These are phyloP conservation scores for Saksenaea vasiformis DNA, from an alignment of 371 early-diverging fungal genomes.

Conservation along the genomic window DNA sequence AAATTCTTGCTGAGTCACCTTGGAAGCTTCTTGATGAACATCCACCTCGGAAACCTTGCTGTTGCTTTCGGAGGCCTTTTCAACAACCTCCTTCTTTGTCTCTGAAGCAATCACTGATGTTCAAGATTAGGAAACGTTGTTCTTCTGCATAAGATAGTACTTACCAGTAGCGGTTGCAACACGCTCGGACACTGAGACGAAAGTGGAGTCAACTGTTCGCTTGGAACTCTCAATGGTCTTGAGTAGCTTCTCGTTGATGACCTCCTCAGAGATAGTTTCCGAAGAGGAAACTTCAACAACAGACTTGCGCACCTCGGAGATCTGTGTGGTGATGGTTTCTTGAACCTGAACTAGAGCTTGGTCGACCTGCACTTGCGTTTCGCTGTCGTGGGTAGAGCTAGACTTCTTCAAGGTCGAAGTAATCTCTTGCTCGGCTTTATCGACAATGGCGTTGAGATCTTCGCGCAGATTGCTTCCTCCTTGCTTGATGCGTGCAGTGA, in stretches of 20 bases:
- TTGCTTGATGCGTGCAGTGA: conserved; percentile 16
- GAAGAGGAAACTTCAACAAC: conserved; percentile 16
- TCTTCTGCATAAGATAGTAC: not conserved
- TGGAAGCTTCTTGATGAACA: not conserved
- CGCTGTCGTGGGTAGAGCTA: conserved; percentile 20
- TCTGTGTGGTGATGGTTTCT: conserved; percentile 27
- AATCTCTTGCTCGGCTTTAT: conserved; percentile 16
- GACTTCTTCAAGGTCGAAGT: conserved; percentile 22
- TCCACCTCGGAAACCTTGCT: not conserved
- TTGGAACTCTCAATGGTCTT: conserved; percentile 19
- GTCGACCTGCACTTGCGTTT: conserved; percentile 25
- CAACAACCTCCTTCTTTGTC: not conserved
- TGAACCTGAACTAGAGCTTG: conserved; percentile 21
- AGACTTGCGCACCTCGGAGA: conserved; percentile 21
- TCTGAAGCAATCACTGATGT: not conserved
- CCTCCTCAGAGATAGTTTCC: conserved; percentile 11
- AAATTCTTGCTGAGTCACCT: no score
- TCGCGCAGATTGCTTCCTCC: conserved; percentile 9
- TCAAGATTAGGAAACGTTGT: not conserved
- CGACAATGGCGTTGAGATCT: conserved; percentile 2
- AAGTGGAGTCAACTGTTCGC: conserved; percentile 20
- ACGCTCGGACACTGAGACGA: conserved; percentile 18
- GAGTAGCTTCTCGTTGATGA: conserved; percentile 15
- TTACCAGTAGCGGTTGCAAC: conserved; percentile 22
- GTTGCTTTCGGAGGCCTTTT: not conserved